Evolutionary conservation across 2,329 filamentous ascomycete genomes (phyloP).

Genomic region (Blumeria hordei): DNA sequence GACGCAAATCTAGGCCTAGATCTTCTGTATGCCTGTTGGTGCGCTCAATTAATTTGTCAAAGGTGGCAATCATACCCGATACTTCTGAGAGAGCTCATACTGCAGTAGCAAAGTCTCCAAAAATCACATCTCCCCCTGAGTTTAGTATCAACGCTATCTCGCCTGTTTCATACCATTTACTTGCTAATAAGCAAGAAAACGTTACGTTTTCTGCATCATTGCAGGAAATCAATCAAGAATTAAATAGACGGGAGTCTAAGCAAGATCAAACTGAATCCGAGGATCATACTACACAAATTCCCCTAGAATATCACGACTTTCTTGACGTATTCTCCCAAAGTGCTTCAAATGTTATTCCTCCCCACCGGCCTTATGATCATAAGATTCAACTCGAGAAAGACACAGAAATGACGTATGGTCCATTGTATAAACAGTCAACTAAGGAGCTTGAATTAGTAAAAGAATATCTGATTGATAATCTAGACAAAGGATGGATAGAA

Average conservation of each 20-base stretch:
- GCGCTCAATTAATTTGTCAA: neutral
- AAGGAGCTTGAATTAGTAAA: neutral
- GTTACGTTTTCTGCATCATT: neutral
- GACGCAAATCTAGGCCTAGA: too few species aligned
- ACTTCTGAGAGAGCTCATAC: neutral
- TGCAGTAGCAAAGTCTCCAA: neutral
- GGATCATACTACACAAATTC: neutral
- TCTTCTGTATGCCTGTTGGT: too few species aligned
- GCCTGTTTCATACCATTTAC: neutral
- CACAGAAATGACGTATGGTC: neutral
- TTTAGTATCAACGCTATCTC: neutral
- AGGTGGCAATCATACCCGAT: neutral
- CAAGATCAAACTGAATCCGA: neutral
- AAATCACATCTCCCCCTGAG: neutral
- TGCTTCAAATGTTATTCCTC: neutral
- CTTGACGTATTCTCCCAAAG: neutral
- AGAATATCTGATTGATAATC: conserved; percentile 2
- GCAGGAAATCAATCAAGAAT: neutral
- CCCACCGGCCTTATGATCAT: neutral
- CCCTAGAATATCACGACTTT: neutral
- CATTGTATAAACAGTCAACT: neutral
- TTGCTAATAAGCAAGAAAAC: neutral
- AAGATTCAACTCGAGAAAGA: neutral
- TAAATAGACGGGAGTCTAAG: neutral
- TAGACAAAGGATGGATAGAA: conserved; percentile 1